Conservation (phyloP, 169 alveolate genomes). For the Besnoitia besnoiti region DNA sequence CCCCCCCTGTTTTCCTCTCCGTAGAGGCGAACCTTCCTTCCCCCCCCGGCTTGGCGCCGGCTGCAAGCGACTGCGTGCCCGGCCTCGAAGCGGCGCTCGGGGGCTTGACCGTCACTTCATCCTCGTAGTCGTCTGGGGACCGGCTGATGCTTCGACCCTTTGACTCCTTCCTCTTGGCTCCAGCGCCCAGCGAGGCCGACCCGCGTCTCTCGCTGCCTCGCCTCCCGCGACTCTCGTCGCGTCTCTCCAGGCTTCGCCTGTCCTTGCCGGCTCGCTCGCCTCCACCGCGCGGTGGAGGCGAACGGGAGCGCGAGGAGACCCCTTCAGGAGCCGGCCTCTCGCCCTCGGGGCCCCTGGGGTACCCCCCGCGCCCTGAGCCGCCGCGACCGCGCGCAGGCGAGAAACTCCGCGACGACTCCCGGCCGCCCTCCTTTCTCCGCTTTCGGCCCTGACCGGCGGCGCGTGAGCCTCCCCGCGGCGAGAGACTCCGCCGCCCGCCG, state of each 20-base stretch:
- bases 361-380: not conserved
- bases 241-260: not conserved
- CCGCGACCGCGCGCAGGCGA: not conserved
- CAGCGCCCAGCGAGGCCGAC: not conserved
- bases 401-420: not conserved
- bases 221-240: not conserved
- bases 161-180: not conserved
- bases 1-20: not conserved
- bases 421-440: not conserved
- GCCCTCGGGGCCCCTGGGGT: not conserved
- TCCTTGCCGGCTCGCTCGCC: too few species aligned
- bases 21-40: not conserved
- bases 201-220: not conserved
- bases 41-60: not conserved
- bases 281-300: too few species aligned
- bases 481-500: not conserved
- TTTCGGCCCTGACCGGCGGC: not conserved
- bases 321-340: not conserved
- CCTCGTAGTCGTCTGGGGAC: not conserved
- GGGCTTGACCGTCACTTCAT: too few species aligned
- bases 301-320: not conserved
- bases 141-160: not conserved
- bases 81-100: too few species aligned
- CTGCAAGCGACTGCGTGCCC: not conserved
- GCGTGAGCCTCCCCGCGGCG: not conserved